Percentiles rank a stretch among this genome's conserved stretches.
These are phyloP conservation scores for Porodaedalea pini DNA, from an alignment of 1,284 basidiomycete species.

Conservation along the genomic window DNA sequence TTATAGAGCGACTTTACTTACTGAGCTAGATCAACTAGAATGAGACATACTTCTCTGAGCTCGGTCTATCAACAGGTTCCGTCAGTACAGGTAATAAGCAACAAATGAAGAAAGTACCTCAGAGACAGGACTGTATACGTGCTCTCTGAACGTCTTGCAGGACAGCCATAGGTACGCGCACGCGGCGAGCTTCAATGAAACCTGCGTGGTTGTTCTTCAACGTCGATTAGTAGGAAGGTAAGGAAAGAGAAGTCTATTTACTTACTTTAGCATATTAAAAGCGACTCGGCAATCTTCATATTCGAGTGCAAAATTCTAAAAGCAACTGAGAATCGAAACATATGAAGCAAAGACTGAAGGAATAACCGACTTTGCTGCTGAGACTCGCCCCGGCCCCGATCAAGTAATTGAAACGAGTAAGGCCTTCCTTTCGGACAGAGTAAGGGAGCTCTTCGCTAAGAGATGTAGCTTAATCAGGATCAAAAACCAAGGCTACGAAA, in stretches of 20 bases:
- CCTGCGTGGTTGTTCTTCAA: constrained; percentile 5
- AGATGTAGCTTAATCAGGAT: not conserved
- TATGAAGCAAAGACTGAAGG: not conserved
- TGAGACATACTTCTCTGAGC: not conserved
- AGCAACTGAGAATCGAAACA: not conserved
- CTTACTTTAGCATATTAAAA: constrained; percentile 3
- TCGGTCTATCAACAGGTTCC: not conserved
- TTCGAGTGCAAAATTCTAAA: constrained; percentile 7
- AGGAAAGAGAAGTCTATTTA: not conserved
- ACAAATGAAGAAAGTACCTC: not conserved
- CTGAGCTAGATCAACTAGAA: constrained; percentile 7
- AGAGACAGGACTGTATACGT: constrained; percentile 3
- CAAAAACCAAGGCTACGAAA: not conserved
- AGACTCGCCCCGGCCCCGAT: constrained; percentile 13
- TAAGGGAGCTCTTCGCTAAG: constrained; percentile 10
- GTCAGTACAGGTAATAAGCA: not conserved
- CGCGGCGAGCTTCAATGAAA: constrained; percentile 11
- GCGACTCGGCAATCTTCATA: constrained; percentile 16
- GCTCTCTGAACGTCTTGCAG: constrained; percentile 1
- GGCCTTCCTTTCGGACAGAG: constrained; percentile 1
- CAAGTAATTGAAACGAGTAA: constrained; percentile 16
- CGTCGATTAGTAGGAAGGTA: not conserved
- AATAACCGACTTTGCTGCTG: constrained; percentile 4
- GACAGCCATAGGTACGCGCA: constrained; percentile 12
- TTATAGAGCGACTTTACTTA: not conserved